Evolutionary conservation across 2,329 filamentous ascomycete species (phyloP).

Genomic region (Nothophoma quercina): DNA sequence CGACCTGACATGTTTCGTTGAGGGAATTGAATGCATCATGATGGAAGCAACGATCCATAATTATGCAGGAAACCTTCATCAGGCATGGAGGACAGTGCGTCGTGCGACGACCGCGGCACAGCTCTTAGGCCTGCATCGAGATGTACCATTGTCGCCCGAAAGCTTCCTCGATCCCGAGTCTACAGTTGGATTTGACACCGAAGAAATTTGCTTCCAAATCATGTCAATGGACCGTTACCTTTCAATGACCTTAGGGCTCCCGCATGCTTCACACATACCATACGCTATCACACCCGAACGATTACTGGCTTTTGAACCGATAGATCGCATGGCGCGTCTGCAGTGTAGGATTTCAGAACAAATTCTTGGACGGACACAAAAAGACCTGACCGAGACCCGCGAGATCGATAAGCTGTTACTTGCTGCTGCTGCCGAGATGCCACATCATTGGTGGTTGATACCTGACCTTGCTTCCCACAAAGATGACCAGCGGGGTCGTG

Average conservation of each 20-base stretch:
- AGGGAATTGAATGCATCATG: slow-evolving; percentile 54
- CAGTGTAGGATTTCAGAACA: slow-evolving; percentile 45
- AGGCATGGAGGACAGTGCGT: slow-evolving; percentile 50
- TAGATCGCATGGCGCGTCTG: slow-evolving; percentile 41
- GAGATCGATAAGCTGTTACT: slow-evolving; percentile 31
- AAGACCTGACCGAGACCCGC: slow-evolving; percentile 9
- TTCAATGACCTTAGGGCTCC: slow-evolving; percentile 53
- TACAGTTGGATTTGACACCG: slow-evolving; percentile 2
- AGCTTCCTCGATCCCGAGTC: slow-evolving; percentile 17
- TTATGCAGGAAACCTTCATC: slow-evolving; percentile 52
- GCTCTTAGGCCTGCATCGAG: slow-evolving; percentile 52
- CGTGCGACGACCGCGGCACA: slow-evolving; percentile 53
- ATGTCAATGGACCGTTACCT: slow-evolving; percentile 50
- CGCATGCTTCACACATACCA: slow-evolving; percentile 22
- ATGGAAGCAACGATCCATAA: slow-evolving; percentile 52
- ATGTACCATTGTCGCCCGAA: slow-evolving; percentile 46
- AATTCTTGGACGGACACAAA: slow-evolving; percentile 52
- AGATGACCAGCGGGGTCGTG: neutral
- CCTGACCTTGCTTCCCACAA: slow-evolving; percentile 13
- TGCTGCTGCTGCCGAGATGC: slow-evolving; percentile 17
- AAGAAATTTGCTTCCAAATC: slow-evolving; percentile 51
- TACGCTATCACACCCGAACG: neutral
- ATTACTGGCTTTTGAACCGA: slow-evolving; percentile 6
- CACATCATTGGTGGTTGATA: slow-evolving; percentile 25
- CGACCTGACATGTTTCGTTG: slow-evolving; percentile 48